Evolutionary conservation across 441 rosid species (phyloP).

Genomic region (Iberis amara): DNA sequence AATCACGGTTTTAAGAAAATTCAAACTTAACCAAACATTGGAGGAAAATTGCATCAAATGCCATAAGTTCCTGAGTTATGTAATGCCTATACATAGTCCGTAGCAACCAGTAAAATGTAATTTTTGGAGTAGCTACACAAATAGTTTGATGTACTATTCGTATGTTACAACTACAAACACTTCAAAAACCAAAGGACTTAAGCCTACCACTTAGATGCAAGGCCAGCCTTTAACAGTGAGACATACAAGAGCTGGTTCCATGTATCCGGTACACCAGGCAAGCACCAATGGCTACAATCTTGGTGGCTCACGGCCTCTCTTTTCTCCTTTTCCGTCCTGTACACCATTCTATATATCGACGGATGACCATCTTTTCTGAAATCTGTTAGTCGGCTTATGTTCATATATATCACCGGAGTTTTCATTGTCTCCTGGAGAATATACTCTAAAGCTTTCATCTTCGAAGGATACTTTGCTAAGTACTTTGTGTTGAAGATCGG

Average conservation of each 20-base stretch:
- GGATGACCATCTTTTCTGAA: constrained; percentile 66
- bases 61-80: no score
- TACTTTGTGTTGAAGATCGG: constrained; percentile 41
- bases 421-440: constrained; percentile 40
- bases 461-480: constrained; percentile 54
- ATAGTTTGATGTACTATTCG: background rate
- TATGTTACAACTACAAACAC: constrained; percentile 2
- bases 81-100: no score
- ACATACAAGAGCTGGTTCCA: constrained; percentile 64
- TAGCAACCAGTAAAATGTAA: no score
- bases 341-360: constrained; percentile 43
- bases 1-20: no score
- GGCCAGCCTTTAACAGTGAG: constrained; percentile 53
- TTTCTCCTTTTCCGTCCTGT: constrained; percentile 36
- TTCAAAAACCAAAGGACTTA: constrained; percentile 19
- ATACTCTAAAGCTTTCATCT: constrained; percentile 51
- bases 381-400: constrained; percentile 53
- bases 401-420: constrained; percentile 48
- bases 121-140: no score
- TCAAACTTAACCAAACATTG: no score
- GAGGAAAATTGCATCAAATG: no score
- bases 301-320: constrained; percentile 40
- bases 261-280: constrained; percentile 62
- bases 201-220: constrained; percentile 35
- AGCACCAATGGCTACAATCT: constrained; percentile 77